These are phyloP conservation scores for Strombidium stylifer DNA, from an alignment of 73 alveolate genomes.

Conservation along the genomic window DNA sequence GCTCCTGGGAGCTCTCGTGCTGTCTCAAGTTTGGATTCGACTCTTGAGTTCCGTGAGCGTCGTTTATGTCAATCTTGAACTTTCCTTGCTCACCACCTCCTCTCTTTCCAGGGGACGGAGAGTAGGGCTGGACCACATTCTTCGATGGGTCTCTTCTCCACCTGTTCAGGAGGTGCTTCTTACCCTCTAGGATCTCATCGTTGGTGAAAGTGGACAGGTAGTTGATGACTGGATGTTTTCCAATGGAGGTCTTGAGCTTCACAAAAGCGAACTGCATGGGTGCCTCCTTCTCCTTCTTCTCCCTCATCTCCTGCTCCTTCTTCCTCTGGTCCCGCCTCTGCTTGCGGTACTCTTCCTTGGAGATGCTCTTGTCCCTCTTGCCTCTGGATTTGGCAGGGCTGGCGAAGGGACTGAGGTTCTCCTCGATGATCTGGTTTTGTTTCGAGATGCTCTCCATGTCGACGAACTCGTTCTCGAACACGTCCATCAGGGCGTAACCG, in stretches of 20 bases:
- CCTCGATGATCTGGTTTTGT: constrained; percentile 51
- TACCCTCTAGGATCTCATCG: constrained; percentile 73
- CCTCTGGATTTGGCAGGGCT: constrained; percentile 39
- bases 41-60: too few relatives aligned
- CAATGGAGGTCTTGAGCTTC: constrained; percentile 66
- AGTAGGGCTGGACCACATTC: background rate
- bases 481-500: constrained; percentile 75
- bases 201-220: constrained; percentile 64
- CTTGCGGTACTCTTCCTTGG: constrained; percentile 29
- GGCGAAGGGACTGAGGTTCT: constrained; percentile 62
- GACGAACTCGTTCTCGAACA: constrained; percentile 66
- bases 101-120: background rate
- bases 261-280: constrained; percentile 60
- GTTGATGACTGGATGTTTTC: constrained; percentile 62
- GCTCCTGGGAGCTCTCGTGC: background rate
- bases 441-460: constrained; percentile 51
- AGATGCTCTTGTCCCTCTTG: constrained; percentile 38
- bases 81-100: constrained; percentile 8
- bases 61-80: too few relatives aligned
- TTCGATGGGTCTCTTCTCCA: constrained; percentile 57
- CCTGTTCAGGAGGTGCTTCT: constrained; percentile 64
- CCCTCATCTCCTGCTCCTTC: constrained; percentile 54
- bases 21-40: too few relatives aligned
- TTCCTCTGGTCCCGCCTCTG: constrained; percentile 42
- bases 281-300: constrained; percentile 61